Percentiles rank a stretch among this genome's conserved stretches.
Evolutionary conservation across 139 green algal species (phyloP).

Genomic region (Chlorella sorokiniana): DNA sequence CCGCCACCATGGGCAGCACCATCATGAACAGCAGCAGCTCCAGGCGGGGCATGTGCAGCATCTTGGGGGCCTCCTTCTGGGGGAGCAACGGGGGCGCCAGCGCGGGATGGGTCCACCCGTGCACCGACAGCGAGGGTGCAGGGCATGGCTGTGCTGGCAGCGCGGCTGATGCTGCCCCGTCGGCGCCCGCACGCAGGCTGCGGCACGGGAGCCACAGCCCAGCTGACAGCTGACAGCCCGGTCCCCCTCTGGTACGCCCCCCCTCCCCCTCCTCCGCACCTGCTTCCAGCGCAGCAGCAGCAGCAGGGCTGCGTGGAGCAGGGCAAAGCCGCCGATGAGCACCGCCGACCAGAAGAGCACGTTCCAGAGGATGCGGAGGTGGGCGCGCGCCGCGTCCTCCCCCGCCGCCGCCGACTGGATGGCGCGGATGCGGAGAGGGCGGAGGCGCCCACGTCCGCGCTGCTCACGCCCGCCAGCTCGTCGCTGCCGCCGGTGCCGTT

Average conservation of each 20-base stretch:
- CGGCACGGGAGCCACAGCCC: no score
- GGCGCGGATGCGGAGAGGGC: constrained; percentile 34
- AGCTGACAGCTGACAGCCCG: no score
- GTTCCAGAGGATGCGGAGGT: constrained; percentile 32
- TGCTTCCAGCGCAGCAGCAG: constrained; percentile 14
- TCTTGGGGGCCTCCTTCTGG: constrained; percentile 33
- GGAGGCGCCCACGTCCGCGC: constrained; percentile 17
- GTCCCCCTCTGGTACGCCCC: no score
- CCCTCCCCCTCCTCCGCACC: not conserved
- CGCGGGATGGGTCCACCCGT: not conserved
- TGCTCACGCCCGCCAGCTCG: not conserved
- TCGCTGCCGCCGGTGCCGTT: not conserved
- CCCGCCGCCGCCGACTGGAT: constrained; percentile 31
- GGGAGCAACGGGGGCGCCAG: not conserved
- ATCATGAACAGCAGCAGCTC: constrained; percentile 49
- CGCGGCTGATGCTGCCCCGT: no score
- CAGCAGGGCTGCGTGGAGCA: constrained; percentile 7
- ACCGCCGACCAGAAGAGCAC: constrained; percentile 42
- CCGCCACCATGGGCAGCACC: constrained; percentile 40
- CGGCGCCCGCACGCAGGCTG: no score
- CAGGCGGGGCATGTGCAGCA: constrained; percentile 42
- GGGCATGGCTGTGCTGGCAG: no score
- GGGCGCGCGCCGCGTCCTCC: not conserved
- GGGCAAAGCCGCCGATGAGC: constrained; percentile 18
- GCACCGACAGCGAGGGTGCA: not conserved